phyloP scores from a whole-genome alignment of 2,329 filamentous ascomycete species.

The Stachybotrys chlorohalonatus region DNA sequence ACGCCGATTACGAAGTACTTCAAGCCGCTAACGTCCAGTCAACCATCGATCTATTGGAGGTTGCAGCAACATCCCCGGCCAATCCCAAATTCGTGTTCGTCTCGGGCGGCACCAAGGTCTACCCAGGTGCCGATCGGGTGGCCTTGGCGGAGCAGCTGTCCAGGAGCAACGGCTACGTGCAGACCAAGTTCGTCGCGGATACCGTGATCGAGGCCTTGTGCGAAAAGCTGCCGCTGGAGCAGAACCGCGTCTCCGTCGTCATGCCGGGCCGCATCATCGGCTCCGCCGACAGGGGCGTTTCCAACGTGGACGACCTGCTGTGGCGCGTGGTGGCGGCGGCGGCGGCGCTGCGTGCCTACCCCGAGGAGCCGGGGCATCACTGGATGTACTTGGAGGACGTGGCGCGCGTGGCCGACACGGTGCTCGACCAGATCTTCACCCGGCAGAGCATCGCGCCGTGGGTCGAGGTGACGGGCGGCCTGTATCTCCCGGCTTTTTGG shows the following conservation, averaged over 20 bases:
- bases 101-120: slow-evolving; percentile 10
- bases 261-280: slow-evolving; percentile 8
- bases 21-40: slow-evolving; percentile 59
- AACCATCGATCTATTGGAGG: slow-evolving; percentile 9
- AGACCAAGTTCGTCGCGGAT: slow-evolving; percentile 9
- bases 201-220: slow-evolving; percentile 4
- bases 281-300: slow-evolving; percentile 1
- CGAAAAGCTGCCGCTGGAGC: background rate
- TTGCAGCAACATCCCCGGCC: slow-evolving; percentile 4
- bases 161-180: slow-evolving; percentile 4
- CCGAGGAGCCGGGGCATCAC: slow-evolving; percentile 3
- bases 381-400: slow-evolving; percentile 10
- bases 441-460: slow-evolving; percentile 1
- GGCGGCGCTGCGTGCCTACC: slow-evolving; percentile 3
- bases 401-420: slow-evolving; percentile 5
- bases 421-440: slow-evolving; percentile 4
- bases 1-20: slow-evolving; percentile 65
- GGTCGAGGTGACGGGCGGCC: slow-evolving; percentile 5
- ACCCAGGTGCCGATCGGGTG: background rate
- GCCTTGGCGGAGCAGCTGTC: background rate
- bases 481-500: slow-evolving; percentile 10
- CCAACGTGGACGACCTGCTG: slow-evolving; percentile 4
- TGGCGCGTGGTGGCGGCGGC: slow-evolving; percentile 5
- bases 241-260: slow-evolving; percentile 8
- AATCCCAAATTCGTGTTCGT: slow-evolving; percentile 12